Conservation (phyloP, 257 asterid species). For the Penstemon davidsonii region DNA sequence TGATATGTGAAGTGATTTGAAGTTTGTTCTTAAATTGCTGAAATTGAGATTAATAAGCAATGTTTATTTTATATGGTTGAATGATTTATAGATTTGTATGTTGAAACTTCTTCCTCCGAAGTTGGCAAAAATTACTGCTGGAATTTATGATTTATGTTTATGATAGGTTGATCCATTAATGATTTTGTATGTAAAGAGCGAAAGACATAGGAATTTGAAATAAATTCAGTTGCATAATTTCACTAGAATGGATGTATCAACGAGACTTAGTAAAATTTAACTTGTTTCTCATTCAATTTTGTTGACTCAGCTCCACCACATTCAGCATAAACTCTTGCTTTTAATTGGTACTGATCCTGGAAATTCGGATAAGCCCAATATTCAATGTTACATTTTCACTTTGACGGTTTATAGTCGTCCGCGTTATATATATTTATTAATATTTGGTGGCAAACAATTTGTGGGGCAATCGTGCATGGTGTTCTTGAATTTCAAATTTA, state of each 20-base stretch:
- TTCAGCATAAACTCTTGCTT: not conserved
- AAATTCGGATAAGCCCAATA: not conserved
- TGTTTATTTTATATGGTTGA: too few species aligned
- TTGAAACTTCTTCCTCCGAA: not conserved
- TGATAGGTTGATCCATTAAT: not conserved
- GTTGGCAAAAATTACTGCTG: too few species aligned
- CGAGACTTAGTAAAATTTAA: not conserved
- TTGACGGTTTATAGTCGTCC: not conserved
- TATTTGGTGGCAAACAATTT: not conserved
- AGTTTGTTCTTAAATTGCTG: too few species aligned
- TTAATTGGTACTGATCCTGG: not conserved
- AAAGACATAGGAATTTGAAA: not conserved
- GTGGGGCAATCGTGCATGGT: not conserved
- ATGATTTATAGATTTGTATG: not conserved
- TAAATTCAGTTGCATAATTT: not conserved
- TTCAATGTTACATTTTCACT: not conserved
- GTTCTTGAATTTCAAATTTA: not conserved
- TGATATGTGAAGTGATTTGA: too few species aligned
- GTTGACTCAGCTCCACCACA: not conserved
- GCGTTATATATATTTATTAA: too few species aligned
- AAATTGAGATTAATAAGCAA: too few species aligned
- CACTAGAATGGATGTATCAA: not conserved
- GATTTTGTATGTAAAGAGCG: not conserved
- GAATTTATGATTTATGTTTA: constrained; percentile 8
- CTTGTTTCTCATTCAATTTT: constrained; percentile 4